Evolutionary conservation across 179 eudicot species (phyloP).

Genomic region (Pouteria campechiana): DNA sequence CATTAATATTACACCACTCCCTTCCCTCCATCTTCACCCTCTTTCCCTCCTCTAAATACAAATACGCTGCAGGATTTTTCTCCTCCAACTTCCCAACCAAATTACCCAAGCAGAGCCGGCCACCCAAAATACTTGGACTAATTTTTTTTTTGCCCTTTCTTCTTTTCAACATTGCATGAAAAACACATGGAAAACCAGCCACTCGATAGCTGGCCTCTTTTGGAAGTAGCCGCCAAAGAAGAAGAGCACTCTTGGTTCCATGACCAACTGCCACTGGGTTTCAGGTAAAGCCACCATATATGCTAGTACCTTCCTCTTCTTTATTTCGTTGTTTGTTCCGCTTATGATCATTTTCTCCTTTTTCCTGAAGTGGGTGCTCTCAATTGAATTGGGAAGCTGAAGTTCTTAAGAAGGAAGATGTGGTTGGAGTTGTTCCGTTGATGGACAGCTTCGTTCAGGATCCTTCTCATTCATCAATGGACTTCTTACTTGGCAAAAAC

Average conservation of each 20-base stretch:
- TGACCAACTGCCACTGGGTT: constrained; percentile 25
- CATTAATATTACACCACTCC: no score
- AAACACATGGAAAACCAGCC: constrained; percentile 1
- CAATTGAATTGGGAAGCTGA: constrained; percentile 23
- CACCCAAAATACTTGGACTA: not conserved
- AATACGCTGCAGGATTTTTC: not conserved
- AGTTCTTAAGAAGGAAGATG: constrained; percentile 8
- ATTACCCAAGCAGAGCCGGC: not conserved
- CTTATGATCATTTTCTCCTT: not conserved
- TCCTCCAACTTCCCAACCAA: not conserved
- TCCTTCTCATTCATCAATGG: constrained; percentile 22
- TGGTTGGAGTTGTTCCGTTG: constrained; percentile 18
- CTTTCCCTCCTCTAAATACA: not conserved
- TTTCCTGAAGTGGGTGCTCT: constrained; percentile 8
- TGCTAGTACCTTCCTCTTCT: no score
- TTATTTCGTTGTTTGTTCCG: not conserved
- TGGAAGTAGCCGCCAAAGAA: constrained; percentile 10
- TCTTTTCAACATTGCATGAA: no score
- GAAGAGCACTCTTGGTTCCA: constrained; percentile 26
- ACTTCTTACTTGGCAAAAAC: constrained; percentile 14
- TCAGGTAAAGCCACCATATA: constrained; percentile 34
- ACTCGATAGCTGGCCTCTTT: not conserved
- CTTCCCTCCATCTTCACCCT: no score
- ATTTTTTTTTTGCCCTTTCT: not conserved
- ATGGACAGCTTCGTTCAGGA: constrained; percentile 17